A percentile compares a stretch with the other conserved stretches of the same genome.
These are phyloP conservation scores for Acacia pycnantha DNA, from an alignment of 331 rosid species.

Conservation along the genomic window DNA sequence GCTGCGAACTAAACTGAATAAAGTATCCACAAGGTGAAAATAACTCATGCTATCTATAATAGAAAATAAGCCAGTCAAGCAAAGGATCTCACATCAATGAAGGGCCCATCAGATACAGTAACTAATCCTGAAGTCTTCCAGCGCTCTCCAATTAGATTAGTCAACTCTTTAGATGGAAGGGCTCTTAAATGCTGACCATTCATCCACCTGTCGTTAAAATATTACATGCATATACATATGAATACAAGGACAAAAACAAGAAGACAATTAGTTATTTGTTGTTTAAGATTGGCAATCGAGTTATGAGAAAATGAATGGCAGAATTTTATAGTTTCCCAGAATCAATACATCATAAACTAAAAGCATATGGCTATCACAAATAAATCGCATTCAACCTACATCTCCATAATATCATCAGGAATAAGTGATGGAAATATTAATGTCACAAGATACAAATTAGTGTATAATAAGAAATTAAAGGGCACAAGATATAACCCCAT, in stretches of 20 bases:
- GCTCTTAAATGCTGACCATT: constrained; percentile 92
- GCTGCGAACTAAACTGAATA: constrained; percentile 15
- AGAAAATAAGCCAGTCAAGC: constrained; percentile 21
- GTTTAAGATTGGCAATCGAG: background rate
- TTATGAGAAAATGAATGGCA: background rate
- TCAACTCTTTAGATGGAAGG: constrained; percentile 64
- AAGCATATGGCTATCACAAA: background rate
- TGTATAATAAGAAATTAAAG: constrained; percentile 6
- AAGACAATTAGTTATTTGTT: background rate
- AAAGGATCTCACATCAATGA: constrained; percentile 65
- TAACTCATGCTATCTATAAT: background rate
- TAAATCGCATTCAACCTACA: background rate
- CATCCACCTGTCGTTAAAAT: constrained; percentile 75
- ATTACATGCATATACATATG: background rate
- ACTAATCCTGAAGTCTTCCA: constrained; percentile 58
- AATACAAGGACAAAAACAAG: background rate
- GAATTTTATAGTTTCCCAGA: background rate
- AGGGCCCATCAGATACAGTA: constrained; percentile 57
- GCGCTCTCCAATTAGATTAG: constrained; percentile 67
- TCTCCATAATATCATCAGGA: background rate
- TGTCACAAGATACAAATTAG: background rate
- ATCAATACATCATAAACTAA: constrained; percentile 28
- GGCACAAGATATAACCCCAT: constrained; percentile 4
- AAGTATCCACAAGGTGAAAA: constrained; percentile 9
- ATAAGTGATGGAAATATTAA: background rate